phyloP scores from a whole-genome alignment of 352 stramenopile species.

The Phytophthora constricta region DNA sequence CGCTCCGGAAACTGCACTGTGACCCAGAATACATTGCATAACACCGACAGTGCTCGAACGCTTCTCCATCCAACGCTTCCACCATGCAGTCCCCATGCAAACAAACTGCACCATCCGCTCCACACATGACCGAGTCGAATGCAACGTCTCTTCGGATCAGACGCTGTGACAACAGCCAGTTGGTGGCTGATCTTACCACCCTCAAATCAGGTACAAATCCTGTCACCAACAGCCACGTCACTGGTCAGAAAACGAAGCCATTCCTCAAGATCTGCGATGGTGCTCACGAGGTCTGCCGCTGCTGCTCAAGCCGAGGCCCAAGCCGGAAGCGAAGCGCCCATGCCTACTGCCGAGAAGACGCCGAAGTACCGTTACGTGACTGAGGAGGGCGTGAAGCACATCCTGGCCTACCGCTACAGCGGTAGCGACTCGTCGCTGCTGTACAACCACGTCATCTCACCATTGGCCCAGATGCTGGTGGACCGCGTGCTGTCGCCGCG shows the following conservation, averaged over 20 bases:
- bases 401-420: slow-evolving; percentile 87
- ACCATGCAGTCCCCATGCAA: slow-evolving; percentile 58
- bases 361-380: slow-evolving; percentile 73
- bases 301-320: slow-evolving; percentile 9
- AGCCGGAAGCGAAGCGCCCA: slow-evolving; percentile 7
- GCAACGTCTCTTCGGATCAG: not conserved
- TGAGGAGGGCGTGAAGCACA: slow-evolving; percentile 67
- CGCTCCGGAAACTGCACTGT: slow-evolving; percentile 51
- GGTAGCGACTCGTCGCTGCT: slow-evolving; percentile 81
- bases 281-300: slow-evolving; percentile 33
- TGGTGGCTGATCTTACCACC: slow-evolving; percentile 8
- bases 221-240: slow-evolving; percentile 14
- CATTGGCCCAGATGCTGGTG: slow-evolving; percentile 76
- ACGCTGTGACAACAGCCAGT: not conserved
- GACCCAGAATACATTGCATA: slow-evolving; percentile 52
- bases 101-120: slow-evolving; percentile 42
- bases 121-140: slow-evolving; percentile 55
- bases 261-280: slow-evolving; percentile 13
- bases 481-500: slow-evolving; percentile 73
- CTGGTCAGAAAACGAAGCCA: slow-evolving; percentile 7
- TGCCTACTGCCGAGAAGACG: slow-evolving; percentile 10
- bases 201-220: not conserved
- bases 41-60: slow-evolving; percentile 45
- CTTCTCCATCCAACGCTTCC: slow-evolving; percentile 12
- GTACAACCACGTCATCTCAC: slow-evolving; percentile 88